Conservation (phyloP, 2,329 filamentous ascomycete genomes). For the Erysiphe neolycopersici region DNA sequence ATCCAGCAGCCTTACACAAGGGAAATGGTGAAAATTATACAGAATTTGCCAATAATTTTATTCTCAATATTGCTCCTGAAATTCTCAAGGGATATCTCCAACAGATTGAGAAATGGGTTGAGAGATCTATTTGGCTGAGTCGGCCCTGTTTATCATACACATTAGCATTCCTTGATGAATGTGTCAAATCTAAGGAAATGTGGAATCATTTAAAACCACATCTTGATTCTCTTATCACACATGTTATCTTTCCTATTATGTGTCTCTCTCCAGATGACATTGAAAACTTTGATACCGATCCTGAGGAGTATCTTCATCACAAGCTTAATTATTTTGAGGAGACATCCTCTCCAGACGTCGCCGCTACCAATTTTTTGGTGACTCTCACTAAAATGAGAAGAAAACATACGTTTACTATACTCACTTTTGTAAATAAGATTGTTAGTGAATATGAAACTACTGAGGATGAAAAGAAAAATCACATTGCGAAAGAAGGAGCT, state of each 20-base stretch:
- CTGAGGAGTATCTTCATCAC: conserved; percentile 86
- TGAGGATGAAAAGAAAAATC: conserved; percentile 71
- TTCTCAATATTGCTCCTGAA: conserved; percentile 73
- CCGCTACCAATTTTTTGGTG: conserved; percentile 88
- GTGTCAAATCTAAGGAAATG: conserved; percentile 89
- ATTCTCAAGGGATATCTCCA: conserved; percentile 85
- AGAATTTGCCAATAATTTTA: conserved; percentile 74
- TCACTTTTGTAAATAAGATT: conserved; percentile 83
- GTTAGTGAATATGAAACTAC: conserved; percentile 79
- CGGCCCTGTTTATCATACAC: conserved; percentile 84
- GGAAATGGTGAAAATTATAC: conserved; percentile 50
- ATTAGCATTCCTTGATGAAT: conserved; percentile 86
- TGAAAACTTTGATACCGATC: conserved; percentile 80
- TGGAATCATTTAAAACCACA: conserved; percentile 87
- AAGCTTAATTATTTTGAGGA: conserved; percentile 98
- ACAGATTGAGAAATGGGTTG: conserved; percentile 94
- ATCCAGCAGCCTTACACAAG: conserved; percentile 48
- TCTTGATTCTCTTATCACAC: conserved; percentile 74
- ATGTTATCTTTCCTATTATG: conserved; percentile 84
- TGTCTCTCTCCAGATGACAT: conserved; percentile 82
- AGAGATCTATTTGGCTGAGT: conserved; percentile 83
- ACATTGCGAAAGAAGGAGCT: conserved; percentile 86
- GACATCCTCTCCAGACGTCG: conserved; percentile 78
- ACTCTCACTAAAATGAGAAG: conserved; percentile 81
- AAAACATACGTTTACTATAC: conserved; percentile 85